Base-by-base conservation (phyloP, 1,139 yeast genomes). In the Hansenula anomala region DNA sequence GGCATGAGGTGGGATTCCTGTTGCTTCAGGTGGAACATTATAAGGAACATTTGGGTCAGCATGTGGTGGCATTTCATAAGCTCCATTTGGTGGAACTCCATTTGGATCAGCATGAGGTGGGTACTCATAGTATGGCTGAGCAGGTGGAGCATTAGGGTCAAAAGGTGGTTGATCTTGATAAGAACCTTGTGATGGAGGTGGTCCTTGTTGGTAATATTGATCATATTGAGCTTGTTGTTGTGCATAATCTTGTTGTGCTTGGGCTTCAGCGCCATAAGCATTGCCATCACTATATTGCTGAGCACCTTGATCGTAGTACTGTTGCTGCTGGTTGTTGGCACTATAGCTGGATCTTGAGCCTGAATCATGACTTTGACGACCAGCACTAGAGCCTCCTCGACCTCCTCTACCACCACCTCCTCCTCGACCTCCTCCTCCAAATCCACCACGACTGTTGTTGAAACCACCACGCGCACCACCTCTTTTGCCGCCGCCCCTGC, bases 121-220 rank as follows among this genome's bases (percentile, higher is more conserved):
- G 13, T 27, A 27, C 3, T 33, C 22, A 12, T 33, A 23, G 11
- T 33, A 26, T 19, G 11, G 35, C 17, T 33, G 30, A 20, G 8
- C 22, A 20, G 6, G n/a, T 13, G 25, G 30, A 5, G 29, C 27
- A 19, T 33, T 13, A 13, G 30, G 16, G 22, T 33, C 14, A 10
- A 9, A 18, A 11, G 14, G 19, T 15, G 23, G 36, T 20, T 36
- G 34, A 14, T 17, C 33, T 8, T 24, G 17, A 16, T 20, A 6
- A 26, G 36, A 18, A 14, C 30, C 29, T 22, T 19, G 28, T 16
- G 27, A 32, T 29, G 25, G 39, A 24, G 16, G 32, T 16, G 24
- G 30, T 20, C 17, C 34, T 20, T 20, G 29, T 18, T 33, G 36
- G 4, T 32, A 20, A 15, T 33, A 33, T 6, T 33, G 28, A 15